Percentiles rank a stretch among this genome's conserved stretches.
phyloP scores from a whole-genome alignment of 2,329 filamentous ascomycete species.

The Acrodontium crateriforme region DNA sequence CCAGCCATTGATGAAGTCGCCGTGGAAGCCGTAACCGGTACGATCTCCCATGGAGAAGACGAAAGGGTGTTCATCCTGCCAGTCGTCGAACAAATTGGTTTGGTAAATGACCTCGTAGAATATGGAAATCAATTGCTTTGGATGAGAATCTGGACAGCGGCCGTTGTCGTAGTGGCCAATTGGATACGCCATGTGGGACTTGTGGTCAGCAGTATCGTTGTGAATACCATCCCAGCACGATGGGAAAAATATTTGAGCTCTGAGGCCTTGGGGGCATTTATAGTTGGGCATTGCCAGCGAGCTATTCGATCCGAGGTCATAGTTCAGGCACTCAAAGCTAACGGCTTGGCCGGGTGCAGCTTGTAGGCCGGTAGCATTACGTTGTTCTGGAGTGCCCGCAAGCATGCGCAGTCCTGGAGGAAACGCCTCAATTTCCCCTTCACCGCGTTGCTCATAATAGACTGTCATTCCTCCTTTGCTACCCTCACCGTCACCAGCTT shows the following conservation, averaged over 20 bases:
- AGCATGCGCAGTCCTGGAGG: constrained; percentile 59
- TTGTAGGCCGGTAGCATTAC: constrained; percentile 42
- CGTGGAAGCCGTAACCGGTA: constrained; percentile 57
- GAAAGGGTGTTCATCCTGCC: constrained; percentile 44
- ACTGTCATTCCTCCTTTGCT: constrained; percentile 49
- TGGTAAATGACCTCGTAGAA: constrained; percentile 47
- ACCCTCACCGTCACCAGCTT: constrained; percentile 34
- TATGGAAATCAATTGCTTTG: constrained; percentile 42
- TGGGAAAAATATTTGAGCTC: constrained; percentile 57
- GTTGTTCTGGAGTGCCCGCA: constrained; percentile 46
- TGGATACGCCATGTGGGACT: constrained; percentile 55
- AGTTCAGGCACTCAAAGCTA: constrained; percentile 42
- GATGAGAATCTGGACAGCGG: constrained; percentile 39
- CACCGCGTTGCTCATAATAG: constrained; percentile 49
- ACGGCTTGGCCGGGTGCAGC: constrained; percentile 36
- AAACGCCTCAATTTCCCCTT: constrained; percentile 50
- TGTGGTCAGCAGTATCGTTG: constrained; percentile 44
- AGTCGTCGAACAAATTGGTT: constrained; percentile 36
- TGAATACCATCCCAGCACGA: constrained; percentile 56
- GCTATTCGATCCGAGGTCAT: constrained; percentile 30
- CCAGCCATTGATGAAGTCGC: constrained; percentile 60
- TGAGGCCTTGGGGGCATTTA: constrained; percentile 51
- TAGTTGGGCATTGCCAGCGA: constrained; percentile 53
- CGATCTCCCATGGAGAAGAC: constrained; percentile 56
- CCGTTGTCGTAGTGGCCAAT: constrained; percentile 31